phyloP scores from a whole-genome alignment of 352 stramenopile genomes.

The Phytophthora lateralis region DNA sequence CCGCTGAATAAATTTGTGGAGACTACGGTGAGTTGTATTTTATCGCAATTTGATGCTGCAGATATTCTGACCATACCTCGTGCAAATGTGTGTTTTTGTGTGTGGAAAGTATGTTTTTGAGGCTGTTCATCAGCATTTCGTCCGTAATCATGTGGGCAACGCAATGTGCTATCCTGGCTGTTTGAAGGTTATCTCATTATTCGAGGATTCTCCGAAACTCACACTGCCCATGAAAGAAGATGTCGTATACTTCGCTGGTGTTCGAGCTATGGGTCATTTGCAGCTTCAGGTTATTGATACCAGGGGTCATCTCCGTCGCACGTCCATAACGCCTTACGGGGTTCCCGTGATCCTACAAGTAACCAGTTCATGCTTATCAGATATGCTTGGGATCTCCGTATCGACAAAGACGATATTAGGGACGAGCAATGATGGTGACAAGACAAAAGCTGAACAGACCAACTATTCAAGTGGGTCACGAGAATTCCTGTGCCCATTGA shows the following conservation, averaged over 20 bases:
- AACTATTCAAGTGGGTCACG: neutral
- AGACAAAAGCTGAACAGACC: neutral
- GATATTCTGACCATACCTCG: neutral
- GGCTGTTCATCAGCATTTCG: constrained; percentile 61
- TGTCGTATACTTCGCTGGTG: constrained; percentile 35
- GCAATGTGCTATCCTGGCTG: constrained; percentile 44
- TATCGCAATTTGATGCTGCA: neutral
- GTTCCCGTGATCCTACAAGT: constrained; percentile 42
- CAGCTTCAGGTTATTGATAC: constrained; percentile 31
- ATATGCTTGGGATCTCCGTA: neutral
- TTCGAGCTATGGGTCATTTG: constrained; percentile 37
- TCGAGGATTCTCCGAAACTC: constrained; percentile 39
- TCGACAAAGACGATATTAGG: neutral
- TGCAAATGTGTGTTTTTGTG: neutral
- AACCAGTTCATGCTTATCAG: constrained; percentile 33
- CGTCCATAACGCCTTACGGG: constrained; percentile 22
- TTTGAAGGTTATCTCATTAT: constrained; percentile 41
- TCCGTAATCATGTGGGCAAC: constrained; percentile 48
- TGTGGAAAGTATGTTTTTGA: constrained; percentile 47
- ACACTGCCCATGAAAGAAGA: constrained; percentile 20
- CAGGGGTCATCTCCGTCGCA: constrained; percentile 9
- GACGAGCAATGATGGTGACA: neutral
- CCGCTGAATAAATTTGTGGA: constrained; percentile 50
- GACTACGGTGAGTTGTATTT: constrained; percentile 30
- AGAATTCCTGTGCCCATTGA: constrained; percentile 41